These are phyloP conservation scores for Eremothecium gossypii DNA, from an alignment of 1,139 yeast species.

Conservation along the genomic window DNA sequence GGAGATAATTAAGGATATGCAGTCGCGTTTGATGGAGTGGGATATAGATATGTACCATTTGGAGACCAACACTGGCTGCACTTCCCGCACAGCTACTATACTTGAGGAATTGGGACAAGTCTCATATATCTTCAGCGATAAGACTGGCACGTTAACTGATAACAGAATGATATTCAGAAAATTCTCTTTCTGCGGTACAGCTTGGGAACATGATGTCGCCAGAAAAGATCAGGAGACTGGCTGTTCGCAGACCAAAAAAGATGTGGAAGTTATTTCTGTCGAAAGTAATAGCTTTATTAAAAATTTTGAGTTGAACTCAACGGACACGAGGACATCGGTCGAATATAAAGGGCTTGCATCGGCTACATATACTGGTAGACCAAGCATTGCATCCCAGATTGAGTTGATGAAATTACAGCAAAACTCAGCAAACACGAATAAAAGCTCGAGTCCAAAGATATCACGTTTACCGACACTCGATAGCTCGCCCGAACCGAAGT, in stretches of 20 bases:
- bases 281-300: slow-evolving; percentile 9
- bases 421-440: slow-evolving; percentile 11
- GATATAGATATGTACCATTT: slow-evolving; percentile 93
- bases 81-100: slow-evolving; percentile 90
- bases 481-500: slow-evolving; percentile 8
- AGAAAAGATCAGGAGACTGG: slow-evolving; percentile 6
- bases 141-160: slow-evolving; percentile 94
- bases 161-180: slow-evolving; percentile 81
- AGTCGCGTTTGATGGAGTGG: slow-evolving; percentile 68
- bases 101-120: slow-evolving; percentile 97
- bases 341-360: slow-evolving; percentile 34
- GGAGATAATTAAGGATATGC: slow-evolving; percentile 89
- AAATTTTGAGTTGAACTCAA: slow-evolving; percentile 7
- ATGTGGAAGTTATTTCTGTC: slow-evolving; percentile 17
- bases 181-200: slow-evolving; percentile 73
- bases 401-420: slow-evolving; percentile 10
- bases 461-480: slow-evolving; percentile 23
- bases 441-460: slow-evolving; percentile 33
- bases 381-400: slow-evolving; percentile 40
- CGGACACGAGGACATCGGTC: slow-evolving; percentile 26
- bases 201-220: slow-evolving; percentile 81
- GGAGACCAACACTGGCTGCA: slow-evolving; percentile 82
- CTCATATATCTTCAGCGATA: slow-evolving; percentile 87
- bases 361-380: slow-evolving; percentile 39
- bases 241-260: slow-evolving; percentile 9